Base-by-base conservation (phyloP, 495 filamentous ascomycete genomes). In the Thermothielavioides terrestris region DNA sequence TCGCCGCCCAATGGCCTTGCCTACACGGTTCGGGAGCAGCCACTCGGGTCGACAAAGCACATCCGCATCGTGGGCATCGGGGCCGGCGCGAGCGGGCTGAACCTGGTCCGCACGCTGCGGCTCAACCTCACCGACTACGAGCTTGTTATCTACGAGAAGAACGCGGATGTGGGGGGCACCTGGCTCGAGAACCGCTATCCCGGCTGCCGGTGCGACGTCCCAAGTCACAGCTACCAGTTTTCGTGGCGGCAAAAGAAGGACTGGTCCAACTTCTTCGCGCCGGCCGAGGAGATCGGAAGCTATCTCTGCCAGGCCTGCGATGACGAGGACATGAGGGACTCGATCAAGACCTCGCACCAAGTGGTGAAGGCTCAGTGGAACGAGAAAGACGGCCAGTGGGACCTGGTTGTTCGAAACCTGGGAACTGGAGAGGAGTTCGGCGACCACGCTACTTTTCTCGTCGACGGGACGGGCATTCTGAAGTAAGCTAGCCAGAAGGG, bases 71-170 rank as follows among this genome's bases (percentile, higher is more conserved):
- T 76, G 41, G 68, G 62, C 28, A 70, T 76, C 39, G 73, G 74
- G 1, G 74, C 74, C 23, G 73, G 73, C n/a, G 67, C 67, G 8
- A 75, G 69, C 53, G 71, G 72, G 18, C 60, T 77, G 46, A 70
- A 76, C 50, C 56, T 75, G 60, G 59, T 73, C 48, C 66, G 67
- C 31, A 70, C 69, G 14, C 59, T 75, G 20, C 63, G 65, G 23
- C 60, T 63, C 37, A 68, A 69, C 52, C 52, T 75, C 32, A 61
- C 48, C 47, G 62, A 71, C 58, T 73, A 68, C 40, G 77, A 84
- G 12, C 67, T 83, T 22, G 72, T 76, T 27, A 74, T 88, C 34
- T 92, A 88, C 63, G 87, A 92, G 61, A 90, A 89, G 74, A 90
- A 90, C 54, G 60, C 62, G 1, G 84, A 84, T 39, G 71, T 80